Base-by-base conservation (phyloP, 345 rosid species). In the Syzygium grande region DNA sequence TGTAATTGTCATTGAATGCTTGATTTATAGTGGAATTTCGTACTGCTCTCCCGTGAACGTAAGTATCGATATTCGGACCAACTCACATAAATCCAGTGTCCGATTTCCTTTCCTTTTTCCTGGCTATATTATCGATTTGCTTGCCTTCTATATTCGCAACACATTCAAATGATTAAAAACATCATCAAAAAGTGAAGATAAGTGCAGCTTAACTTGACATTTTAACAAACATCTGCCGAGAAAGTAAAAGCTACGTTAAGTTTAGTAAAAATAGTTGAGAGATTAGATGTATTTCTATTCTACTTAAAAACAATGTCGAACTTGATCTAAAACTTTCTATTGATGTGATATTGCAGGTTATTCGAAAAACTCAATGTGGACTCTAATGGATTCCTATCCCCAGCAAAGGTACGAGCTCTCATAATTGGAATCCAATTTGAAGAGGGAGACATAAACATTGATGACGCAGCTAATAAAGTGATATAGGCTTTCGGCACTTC, bases 351-450 rank as follows among this genome's bases (percentile, higher is more conserved):
- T 11, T 58, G 29, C 89, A 89, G 92, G 92, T 86, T 94, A 46
- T 92, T 91, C 51, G 9, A n/a, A 27, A 87, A 86, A 53, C 89
- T 93, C 46, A 93, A 94, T 68, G 87, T 87, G 84, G 88, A 91
- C 10, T 83, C 86, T 4, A 90, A 93, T 84, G 89, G 84, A 5
- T 17, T 11, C 27, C 88, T 93, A 41, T 94, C 95, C 16, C 17
- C 88, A 19, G 10, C 89, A 15, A 93, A 94, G 87, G 73, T 94
- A 41, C 91, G 88, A 87, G 94, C 93, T 38, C 84, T 94, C 38
- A 53, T 91, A 3, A 34, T 94, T 16, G 94, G 96, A 68, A 91
- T 93, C 59, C 90, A 87, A 51, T 90, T 94, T 86, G 93, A 91
- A 17, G 91, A 90, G 84, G 84, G 84, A 52, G 88, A 92, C 49